These are phyloP conservation scores for Stephania yunnanensis DNA, from an alignment of 164 flowering plant species.

Conservation along the genomic window DNA sequence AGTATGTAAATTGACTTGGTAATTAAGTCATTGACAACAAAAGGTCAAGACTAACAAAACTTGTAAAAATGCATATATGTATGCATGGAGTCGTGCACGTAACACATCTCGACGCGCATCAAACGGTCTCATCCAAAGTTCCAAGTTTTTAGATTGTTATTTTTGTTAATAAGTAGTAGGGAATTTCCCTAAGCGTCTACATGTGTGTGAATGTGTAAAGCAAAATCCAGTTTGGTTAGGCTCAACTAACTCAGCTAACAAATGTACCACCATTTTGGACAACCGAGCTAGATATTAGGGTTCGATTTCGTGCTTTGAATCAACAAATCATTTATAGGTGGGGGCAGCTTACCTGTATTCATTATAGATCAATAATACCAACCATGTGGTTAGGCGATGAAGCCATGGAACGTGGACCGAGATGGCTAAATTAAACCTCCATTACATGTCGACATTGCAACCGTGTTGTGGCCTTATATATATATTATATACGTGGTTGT, in stretches of 20 bases:
- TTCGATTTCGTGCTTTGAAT: neutral
- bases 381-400: neutral
- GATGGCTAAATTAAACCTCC: neutral
- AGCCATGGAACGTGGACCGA: neutral
- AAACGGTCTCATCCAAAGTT: no score
- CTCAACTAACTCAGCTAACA: slow-evolving; percentile 1
- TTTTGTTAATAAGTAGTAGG: no score
- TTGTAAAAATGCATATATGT: no score
- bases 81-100: neutral
- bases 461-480: neutral
- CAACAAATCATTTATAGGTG: neutral
- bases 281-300: neutral
- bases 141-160: no score
- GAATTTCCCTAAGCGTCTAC: no score
- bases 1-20: no score
- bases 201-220: neutral
- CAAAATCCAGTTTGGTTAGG: neutral
- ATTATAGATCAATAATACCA: neutral
- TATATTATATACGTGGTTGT: neutral
- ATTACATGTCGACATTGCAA: neutral
- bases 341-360: neutral
- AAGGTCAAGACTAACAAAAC: neutral
- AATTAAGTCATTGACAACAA: no score
- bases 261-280: neutral
- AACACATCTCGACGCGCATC: no score